A percentile compares a stretch with the other conserved stretches of the same genome.
Conservation (phyloP, 352 stramenopile species). For the Phytophthora nicotianae region DNA sequence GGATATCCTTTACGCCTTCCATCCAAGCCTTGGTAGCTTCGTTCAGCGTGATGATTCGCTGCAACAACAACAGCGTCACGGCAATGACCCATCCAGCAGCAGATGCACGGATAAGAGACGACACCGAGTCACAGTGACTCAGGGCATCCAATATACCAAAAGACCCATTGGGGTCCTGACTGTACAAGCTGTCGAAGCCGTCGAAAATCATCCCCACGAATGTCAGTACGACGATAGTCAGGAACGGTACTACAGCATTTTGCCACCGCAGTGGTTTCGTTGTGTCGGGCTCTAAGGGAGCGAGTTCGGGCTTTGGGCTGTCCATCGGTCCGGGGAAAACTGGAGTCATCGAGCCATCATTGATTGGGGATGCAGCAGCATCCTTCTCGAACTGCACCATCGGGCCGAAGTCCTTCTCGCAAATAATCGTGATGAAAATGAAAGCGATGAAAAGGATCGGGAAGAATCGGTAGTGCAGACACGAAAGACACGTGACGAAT, state of each 20-base stretch:
- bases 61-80: conserved; percentile 69
- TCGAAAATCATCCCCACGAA: conserved; percentile 91
- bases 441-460: conserved; percentile 89
- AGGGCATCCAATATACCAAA: conserved; percentile 73
- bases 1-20: conserved; percentile 92
- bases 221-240: conserved; percentile 80
- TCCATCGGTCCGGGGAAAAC: conserved; percentile 69
- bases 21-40: conserved; percentile 91
- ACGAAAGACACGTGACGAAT: conserved; percentile 87
- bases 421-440: conserved; percentile 92
- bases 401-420: conserved; percentile 86
- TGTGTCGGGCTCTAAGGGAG: conserved; percentile 69
- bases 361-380: conserved; percentile 72
- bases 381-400: conserved; percentile 90
- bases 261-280: conserved; percentile 80
- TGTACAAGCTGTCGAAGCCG: conserved; percentile 60
- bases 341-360: conserved; percentile 62
- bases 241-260: conserved; percentile 88
- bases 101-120: conserved; percentile 78
- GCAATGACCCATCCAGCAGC: conserved; percentile 78
- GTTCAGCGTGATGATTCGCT: conserved; percentile 87
- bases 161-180: conserved; percentile 44
- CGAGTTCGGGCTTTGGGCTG: conserved; percentile 69
- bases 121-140: conserved; percentile 80
- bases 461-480: conserved; percentile 88